These are phyloP conservation scores for Pholiota molesta DNA, from an alignment of 768 basidiomycete species.

Conservation along the genomic window DNA sequence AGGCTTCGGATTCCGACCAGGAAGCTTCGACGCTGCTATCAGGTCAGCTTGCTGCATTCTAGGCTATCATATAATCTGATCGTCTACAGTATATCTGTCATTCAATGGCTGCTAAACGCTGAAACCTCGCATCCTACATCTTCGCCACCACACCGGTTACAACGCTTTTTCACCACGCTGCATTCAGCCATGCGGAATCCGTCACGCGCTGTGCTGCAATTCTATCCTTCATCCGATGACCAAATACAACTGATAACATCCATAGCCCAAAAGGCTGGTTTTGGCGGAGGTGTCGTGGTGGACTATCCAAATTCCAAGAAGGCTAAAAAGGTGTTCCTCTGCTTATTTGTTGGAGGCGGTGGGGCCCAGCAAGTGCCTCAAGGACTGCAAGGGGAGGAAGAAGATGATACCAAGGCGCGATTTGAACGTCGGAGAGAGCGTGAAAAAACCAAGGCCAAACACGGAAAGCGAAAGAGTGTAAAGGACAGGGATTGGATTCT, in stretches of 20 bases:
- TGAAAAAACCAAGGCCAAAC: conserved; percentile 56
- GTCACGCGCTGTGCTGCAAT: conserved; percentile 86
- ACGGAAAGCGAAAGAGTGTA: conserved; percentile 68
- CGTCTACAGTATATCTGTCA: conserved; percentile 83
- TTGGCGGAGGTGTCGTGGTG: conserved; percentile 94
- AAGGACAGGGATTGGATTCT: conserved; percentile 93
- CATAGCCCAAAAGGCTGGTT: conserved; percentile 91
- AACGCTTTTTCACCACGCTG: conserved; percentile 90
- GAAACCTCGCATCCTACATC: conserved; percentile 90
- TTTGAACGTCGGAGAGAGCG: conserved; percentile 83
- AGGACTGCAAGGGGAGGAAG: conserved; percentile 73
- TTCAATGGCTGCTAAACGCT: conserved; percentile 98
- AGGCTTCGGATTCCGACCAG: conserved; percentile 95
- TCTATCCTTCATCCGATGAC: conserved; percentile 97
- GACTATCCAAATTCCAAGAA: conserved; percentile 98
- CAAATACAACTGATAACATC: conserved; percentile 95
- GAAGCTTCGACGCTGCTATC: conserved; percentile 97
- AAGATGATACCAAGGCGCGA: conserved; percentile 55
- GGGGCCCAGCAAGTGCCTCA: conserved; percentile 68
- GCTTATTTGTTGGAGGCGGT: conserved; percentile 87
- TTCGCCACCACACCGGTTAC: conserved; percentile 83
- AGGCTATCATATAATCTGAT: conserved; percentile 1
- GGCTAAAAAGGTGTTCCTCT: conserved; percentile 92
- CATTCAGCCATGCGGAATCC: conserved; percentile 86
- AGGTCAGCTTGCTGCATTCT: conserved; percentile 54